Base-by-base conservation (phyloP, 73 alveolate species). In the Tetrahymena malaccensis region DNA sequence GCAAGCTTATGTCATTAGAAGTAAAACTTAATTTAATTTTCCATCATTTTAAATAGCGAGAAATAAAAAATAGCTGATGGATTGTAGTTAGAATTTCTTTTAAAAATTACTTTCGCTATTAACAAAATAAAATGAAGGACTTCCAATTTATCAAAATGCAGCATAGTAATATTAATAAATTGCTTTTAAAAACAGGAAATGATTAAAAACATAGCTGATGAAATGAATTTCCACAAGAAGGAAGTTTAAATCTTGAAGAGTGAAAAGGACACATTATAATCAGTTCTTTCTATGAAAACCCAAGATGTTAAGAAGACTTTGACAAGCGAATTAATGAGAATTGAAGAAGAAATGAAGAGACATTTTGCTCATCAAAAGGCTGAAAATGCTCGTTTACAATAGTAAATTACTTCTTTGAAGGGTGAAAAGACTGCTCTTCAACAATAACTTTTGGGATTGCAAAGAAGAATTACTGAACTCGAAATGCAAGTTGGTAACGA, bases 321-420 rank as follows among this genome's bases (percentile, higher is more conserved):
- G 56, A 98, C 99, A 40, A 98, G 97, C 94, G 99, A 99, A 97
- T 97, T 99, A 85, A 96, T 97, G 96, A 98, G 99, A 94, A 99
- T 99, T 22, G 99, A 99, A 95, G 99, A 98, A 84, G 99, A 98
- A 94, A 98, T 98, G 99, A 99, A 98, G 94, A 96, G 98, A 95
- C 98, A 96, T 70, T 96, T 96, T 50, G 96, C 97, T 57, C 98
- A 96, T 96, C 95, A 98, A 93, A 98, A 98, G 94, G 98, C 98
- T 27, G 99, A 98, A 89, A 98, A 98, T 95, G 94, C 97, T 35
- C 95, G 98, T 93, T 94, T 98, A 34, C 97, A 98, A 94, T 96
- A 98, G 93, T 97, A 98, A 96, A 98, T 98, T 37, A 98, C 99
- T 34, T 94, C 98, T 17, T 96, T 98, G 50, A 98, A 98, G 94